phyloP scores from a whole-genome alignment of 805 yeast species.

The Debaryomyces castellii region DNA sequence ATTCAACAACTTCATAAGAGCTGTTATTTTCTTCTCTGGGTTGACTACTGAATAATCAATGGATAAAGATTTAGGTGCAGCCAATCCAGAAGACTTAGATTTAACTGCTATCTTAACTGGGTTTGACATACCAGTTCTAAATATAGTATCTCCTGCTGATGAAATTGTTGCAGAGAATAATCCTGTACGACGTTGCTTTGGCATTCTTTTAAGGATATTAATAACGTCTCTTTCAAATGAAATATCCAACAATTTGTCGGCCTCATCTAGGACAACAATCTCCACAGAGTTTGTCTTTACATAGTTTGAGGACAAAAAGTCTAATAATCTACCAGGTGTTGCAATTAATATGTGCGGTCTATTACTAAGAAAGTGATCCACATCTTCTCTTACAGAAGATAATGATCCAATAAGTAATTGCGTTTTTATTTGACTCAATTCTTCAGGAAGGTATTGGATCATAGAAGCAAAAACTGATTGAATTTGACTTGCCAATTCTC shows the following conservation, averaged over 20 bases:
- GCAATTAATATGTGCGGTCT: slow-evolving; percentile 81
- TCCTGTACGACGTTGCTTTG: slow-evolving; percentile 92
- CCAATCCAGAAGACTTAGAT: slow-evolving; percentile 35
- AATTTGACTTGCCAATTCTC: slow-evolving; percentile 72
- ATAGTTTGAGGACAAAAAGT: slow-evolving; percentile 59
- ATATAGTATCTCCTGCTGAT: slow-evolving; percentile 74
- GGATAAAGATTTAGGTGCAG: slow-evolving; percentile 62
- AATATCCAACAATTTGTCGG: slow-evolving; percentile 81
- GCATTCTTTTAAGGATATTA: slow-evolving; percentile 64
- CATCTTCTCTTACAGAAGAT: slow-evolving; percentile 67
- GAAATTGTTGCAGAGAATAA: slow-evolving; percentile 91
- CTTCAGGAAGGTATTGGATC: slow-evolving; percentile 56
- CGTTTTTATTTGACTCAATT: slow-evolving; percentile 42
- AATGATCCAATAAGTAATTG: slow-evolving; percentile 68
- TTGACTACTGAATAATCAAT: slow-evolving; percentile 59
- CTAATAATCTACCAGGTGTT: slow-evolving; percentile 87
- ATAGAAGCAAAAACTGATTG: slow-evolving; percentile 62
- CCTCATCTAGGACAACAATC: slow-evolving; percentile 84
- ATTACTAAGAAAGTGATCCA: slow-evolving; percentile 50
- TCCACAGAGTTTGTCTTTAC: slow-evolving; percentile 68
- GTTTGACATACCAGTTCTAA: slow-evolving; percentile 87
- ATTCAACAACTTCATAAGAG: slow-evolving; percentile 52
- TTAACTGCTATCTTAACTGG: slow-evolving; percentile 87
- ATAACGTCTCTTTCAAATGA: slow-evolving; percentile 72
- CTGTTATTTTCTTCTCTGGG: slow-evolving; percentile 61